These are phyloP conservation scores for Ophiocordyceps sinensis DNA, from an alignment of 2,329 filamentous ascomycete genomes.

Conservation along the genomic window DNA sequence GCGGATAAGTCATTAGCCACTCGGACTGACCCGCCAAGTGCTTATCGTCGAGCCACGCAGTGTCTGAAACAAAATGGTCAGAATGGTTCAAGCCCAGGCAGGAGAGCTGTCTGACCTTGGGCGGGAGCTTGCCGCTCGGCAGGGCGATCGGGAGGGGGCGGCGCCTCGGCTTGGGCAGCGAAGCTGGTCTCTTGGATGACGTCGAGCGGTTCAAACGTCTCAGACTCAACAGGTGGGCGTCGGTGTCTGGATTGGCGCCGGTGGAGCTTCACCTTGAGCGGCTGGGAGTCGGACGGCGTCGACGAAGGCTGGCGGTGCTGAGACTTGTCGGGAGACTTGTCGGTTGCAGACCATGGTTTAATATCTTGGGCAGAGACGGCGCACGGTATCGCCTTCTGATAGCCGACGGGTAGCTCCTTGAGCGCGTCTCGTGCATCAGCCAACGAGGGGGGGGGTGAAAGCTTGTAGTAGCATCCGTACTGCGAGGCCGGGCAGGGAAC, in stretches of 20 bases:
- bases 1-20: conserved; percentile 29
- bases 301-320: conserved; percentile 3
- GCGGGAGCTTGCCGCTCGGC: neutral
- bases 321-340: too few species aligned
- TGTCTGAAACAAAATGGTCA: neutral
- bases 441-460: neutral
- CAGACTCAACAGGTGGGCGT: conserved; percentile 15
- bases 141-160: neutral
- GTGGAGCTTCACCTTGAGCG: conserved; percentile 3
- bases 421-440: conserved; percentile 8
- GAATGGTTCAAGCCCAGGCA: neutral
- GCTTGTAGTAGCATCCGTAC: too few species aligned
- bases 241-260: conserved; percentile 11
- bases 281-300: conserved; percentile 3
- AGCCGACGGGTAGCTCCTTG: conserved; percentile 12
- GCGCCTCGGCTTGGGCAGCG: neutral
- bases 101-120: neutral
- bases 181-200: conserved; percentile 15
- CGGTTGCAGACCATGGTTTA: neutral
- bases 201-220: conserved; percentile 19
- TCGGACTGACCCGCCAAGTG: conserved; percentile 36
- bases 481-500: neutral
- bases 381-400: too few species aligned
- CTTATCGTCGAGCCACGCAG: conserved; percentile 12
- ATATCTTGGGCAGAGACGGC: neutral